Evolutionary conservation across 805 yeast species (phyloP).

Genomic region (Ogataea siamensis): DNA sequence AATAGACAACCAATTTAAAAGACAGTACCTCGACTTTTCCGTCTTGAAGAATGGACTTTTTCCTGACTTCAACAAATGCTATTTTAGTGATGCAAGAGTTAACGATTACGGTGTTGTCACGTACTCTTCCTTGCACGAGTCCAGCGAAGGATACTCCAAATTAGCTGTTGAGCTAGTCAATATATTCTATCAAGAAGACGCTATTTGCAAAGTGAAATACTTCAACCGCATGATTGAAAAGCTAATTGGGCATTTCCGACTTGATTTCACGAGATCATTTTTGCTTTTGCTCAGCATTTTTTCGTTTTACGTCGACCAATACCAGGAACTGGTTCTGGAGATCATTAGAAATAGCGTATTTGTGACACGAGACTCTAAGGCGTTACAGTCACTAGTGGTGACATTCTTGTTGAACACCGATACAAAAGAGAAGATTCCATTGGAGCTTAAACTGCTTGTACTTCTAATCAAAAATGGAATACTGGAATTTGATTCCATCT

Average conservation of each 20-base stretch:
- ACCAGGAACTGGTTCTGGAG: slow-evolving; percentile 46
- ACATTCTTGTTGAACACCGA: slow-evolving; percentile 37
- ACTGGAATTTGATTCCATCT: slow-evolving; percentile 60
- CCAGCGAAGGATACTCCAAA: slow-evolving; percentile 74
- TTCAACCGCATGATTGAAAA: slow-evolving; percentile 49
- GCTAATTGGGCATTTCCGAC: slow-evolving; percentile 68
- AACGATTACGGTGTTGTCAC: slow-evolving; percentile 30
- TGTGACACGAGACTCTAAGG: slow-evolving; percentile 24
- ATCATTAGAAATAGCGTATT: slow-evolving; percentile 56
- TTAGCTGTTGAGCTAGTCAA: slow-evolving; percentile 48
- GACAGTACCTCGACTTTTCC: slow-evolving; percentile 28
- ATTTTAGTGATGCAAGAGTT: slow-evolving; percentile 31
- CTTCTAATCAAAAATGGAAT: slow-evolving; percentile 64
- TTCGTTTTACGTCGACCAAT: slow-evolving; percentile 41
- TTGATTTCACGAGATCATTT: slow-evolving; percentile 71
- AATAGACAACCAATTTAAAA: slow-evolving; percentile 28
- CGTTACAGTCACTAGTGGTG: slow-evolving; percentile 24
- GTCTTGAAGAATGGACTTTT: slow-evolving; percentile 30
- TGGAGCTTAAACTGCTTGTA: slow-evolving; percentile 39
- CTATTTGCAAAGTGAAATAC: slow-evolving; percentile 40
- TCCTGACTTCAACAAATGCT: slow-evolving; percentile 29
- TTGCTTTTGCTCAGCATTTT: slow-evolving; percentile 60
- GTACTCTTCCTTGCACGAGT: slow-evolving; percentile 69
- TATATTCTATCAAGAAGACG: slow-evolving; percentile 41
- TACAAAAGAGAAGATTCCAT: slow-evolving; percentile 32